A percentile compares a stretch with the other conserved stretches of the same genome.
Conservation (phyloP, 1,284 basidiomycete species). For the Austroboletus niveus region DNA sequence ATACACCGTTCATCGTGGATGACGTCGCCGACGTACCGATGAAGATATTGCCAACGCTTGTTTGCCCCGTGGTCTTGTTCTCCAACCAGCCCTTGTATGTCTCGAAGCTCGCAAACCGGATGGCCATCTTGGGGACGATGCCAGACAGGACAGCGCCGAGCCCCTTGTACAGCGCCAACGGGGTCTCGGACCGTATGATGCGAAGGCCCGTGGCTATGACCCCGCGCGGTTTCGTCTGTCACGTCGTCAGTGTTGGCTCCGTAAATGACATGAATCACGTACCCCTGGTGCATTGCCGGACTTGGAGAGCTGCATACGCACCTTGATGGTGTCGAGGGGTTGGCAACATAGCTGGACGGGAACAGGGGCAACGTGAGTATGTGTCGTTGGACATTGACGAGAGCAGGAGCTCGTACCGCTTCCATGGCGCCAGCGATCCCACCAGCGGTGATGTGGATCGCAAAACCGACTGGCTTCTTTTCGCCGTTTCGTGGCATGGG, state of each 20-base stretch:
- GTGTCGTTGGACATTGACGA: background rate
- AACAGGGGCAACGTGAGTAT: conserved; percentile 1
- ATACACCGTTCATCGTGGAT: background rate
- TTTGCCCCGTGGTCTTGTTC: conserved; percentile 74
- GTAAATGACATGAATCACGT: conserved; percentile 47
- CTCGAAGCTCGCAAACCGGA: conserved; percentile 98
- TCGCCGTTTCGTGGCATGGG: conserved; percentile 58
- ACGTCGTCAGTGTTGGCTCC: conserved; percentile 52
- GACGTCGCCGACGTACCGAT: conserved; percentile 49
- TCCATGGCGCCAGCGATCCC: conserved; percentile 91
- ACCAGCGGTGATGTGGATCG: conserved; percentile 89
- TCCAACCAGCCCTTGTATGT: conserved; percentile 86
- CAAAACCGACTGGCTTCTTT: conserved; percentile 78
- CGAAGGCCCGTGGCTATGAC: conserved; percentile 91
- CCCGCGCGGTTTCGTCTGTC: conserved; percentile 86
- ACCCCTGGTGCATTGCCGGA: conserved; percentile 79
- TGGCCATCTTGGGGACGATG: conserved; percentile 99
- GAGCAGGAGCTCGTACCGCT: conserved; percentile 56
- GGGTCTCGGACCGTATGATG: conserved; percentile 91
- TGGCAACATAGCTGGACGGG: conserved; percentile 64
- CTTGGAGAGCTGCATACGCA: conserved; percentile 94
- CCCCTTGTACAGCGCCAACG: conserved; percentile 96
- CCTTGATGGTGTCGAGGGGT: conserved; percentile 96
- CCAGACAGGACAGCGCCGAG: conserved; percentile 96
- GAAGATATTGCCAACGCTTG: conserved; percentile 76